Conservation (phyloP, 345 rosid species). For the Passiflora organensis region DNA sequence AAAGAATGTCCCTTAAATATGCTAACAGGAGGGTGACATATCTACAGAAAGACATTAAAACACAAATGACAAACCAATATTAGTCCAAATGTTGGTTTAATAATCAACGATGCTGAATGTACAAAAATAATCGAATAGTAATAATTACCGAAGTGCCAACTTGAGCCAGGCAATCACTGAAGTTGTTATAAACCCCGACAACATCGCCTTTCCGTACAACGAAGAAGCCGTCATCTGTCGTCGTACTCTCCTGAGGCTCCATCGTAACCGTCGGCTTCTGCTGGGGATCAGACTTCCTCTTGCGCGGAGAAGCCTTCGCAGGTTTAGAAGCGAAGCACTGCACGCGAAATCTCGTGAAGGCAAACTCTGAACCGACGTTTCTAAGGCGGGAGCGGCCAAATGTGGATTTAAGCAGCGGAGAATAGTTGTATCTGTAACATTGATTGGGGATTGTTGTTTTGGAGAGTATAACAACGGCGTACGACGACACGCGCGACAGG, state of each 20-base stretch:
- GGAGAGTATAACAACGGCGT: not conserved
- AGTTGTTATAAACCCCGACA: slow-evolving; percentile 64
- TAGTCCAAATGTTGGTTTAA: too few species aligned
- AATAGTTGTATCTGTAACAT: not conserved
- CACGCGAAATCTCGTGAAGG: slow-evolving; percentile 27
- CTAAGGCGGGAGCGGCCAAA: slow-evolving; percentile 4
- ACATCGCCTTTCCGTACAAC: slow-evolving; percentile 85
- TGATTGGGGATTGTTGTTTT: not conserved
- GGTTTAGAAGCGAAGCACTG: slow-evolving; percentile 47
- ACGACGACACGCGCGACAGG: not conserved
- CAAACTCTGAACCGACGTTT: slow-evolving; percentile 23
- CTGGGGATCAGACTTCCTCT: slow-evolving; percentile 23
- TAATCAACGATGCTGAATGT: too few species aligned
- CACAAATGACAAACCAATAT: too few species aligned
- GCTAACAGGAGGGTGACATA: slow-evolving; percentile 82
- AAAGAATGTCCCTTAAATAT: slow-evolving; percentile 67
- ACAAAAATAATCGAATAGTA: too few species aligned
- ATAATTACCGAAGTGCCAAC: slow-evolving; percentile 68
- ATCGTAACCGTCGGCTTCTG: slow-evolving; percentile 4
- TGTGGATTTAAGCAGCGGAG: not conserved
- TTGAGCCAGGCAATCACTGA: slow-evolving; percentile 76
- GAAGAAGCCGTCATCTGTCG: slow-evolving; percentile 64
- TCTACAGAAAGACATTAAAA: slow-evolving; percentile 27
- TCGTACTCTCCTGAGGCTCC: slow-evolving; percentile 20
- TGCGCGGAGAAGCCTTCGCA: slow-evolving; percentile 17